Base-by-base conservation (phyloP, 225 moss, liverwort and hornwort genomes). In the Pseudisothecium myosuroides region DNA sequence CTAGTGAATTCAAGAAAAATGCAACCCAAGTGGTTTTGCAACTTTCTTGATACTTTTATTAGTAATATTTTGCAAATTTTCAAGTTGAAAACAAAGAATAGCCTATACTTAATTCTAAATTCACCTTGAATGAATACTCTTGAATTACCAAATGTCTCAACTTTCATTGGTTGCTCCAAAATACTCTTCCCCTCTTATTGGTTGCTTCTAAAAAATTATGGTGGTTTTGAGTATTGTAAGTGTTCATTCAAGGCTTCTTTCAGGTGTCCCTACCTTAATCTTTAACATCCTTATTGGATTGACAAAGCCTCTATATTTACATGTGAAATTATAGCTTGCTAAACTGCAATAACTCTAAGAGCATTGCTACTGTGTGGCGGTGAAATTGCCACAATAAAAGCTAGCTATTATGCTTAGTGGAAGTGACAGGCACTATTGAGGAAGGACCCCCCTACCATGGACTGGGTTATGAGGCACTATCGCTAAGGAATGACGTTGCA, bases 301-400 rank as follows among this genome's bases (percentile, higher is more conserved):
- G 19, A 7, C 0, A 4, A 12, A 28, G 13, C 1, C 1, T 49
- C 3, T 20, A 31, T 0, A n/a, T 49, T 74, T 19, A 31, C 2
- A 45, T 45, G 17, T 45, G 17, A 73, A 72, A 47, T 29, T 74
- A 34, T 50, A 75, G 31, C 14, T 0, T 76, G 21, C 5, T 8
- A 50, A 0, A 6, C 1, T 50, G 5, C 5, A 14, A 3, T 49
- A 20, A 20, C 3, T 50, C 8, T 12, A 12, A 12, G 12, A 60
- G 60, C 5, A 60, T 60, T 2, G 11, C 12, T 6, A 26, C 2
- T 27, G 0, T 26, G 12, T 12, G 26, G 27, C 2, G 1, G 26
- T 27, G 60, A 26, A 12, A 2, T 3, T 5, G 20, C 20, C 3
- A 56, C 20, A 9, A 20, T 3, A 23, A 11, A 24, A 59, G 59